Base-by-base conservation (phyloP, 345 rosid genomes). In the Populus tremula region DNA sequence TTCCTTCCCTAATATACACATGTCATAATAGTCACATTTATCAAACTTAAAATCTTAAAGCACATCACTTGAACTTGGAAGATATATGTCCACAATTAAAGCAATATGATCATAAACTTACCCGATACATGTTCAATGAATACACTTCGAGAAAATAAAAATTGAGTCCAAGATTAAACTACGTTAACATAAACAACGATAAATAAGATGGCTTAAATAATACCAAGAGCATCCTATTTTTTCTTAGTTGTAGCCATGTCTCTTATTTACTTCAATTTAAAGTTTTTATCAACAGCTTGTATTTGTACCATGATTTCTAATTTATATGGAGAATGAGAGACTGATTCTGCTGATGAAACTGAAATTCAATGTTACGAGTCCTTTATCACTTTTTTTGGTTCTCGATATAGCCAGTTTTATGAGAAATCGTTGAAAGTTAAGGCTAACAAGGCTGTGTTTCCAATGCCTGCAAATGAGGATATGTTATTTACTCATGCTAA, bases 221-320 rank as follows among this genome's bases (percentile, higher is more conserved):
- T 14, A 95, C 99, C 98, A 93, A 93, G 75, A 78, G 88, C 87
- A 76, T 95, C 98, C 98, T 97, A 93, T 90, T 96, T 90, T 86
- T 92, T 95, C 89, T 88, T 91, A 27, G 98, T 96, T 79, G 97
- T 92, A 77, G 98, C 91, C 92, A 92, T 86, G 80, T 92, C 98
- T 84, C 89, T 91, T 92, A 92, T 84, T 86, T 93, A 98, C 92
- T 91, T 91, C 83, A 93, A 71, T 73, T 90, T 96, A 80, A 77
- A 83, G 80, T 93, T 97, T 83, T 92, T 96, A 53, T 77, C 87
- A 53, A 70, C 93, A 67, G 93, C 91, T 85, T 87, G 90, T 90
- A 91, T 86, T 75, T 80, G 82, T 69, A 90, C 62, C 73, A 81
- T 85, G 67, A 31, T 31, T 31, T 31, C 33, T 31, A 31, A 31